Percentiles rank a stretch among this genome's conserved stretches.
Conservation (phyloP, 192 early-diverging fungal genomes). For the Umbelopsis ramanniana region DNA sequence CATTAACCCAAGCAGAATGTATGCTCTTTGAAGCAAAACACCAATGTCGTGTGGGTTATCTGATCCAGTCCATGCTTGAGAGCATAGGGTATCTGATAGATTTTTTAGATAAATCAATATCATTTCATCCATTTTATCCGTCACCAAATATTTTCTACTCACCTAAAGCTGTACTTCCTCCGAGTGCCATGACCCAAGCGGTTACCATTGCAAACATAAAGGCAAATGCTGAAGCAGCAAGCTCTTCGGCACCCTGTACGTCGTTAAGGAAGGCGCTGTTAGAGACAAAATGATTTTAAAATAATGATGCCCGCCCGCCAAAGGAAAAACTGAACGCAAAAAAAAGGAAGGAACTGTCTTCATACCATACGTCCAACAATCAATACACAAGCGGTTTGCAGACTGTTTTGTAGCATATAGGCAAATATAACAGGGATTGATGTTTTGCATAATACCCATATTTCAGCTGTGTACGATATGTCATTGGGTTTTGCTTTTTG, state of each 20-base stretch:
- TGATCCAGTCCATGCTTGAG: slow-evolving; percentile 73
- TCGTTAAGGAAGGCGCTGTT: not conserved
- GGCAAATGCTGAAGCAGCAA: slow-evolving; percentile 72
- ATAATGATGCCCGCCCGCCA: not conserved
- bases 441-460: not conserved
- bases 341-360: too few relatives aligned
- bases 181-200: slow-evolving; percentile 68
- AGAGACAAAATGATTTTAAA: too few relatives aligned
- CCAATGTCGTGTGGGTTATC: slow-evolving; percentile 67
- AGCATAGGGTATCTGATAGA: slow-evolving; percentile 72
- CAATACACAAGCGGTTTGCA: slow-evolving; percentile 38
- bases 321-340: too few relatives aligned
- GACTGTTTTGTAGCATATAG: slow-evolving; percentile 37
- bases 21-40: slow-evolving; percentile 64
- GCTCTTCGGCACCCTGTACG: slow-evolving; percentile 50
- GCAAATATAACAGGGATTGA: slow-evolving; percentile 34
- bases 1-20: slow-evolving; percentile 33
- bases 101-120: slow-evolving; percentile 32
- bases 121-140: not conserved
- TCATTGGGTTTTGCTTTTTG: not conserved
- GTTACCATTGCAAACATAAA: slow-evolving; percentile 75
- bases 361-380: slow-evolving; percentile 38
- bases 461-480: not conserved
- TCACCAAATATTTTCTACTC: too few relatives aligned
- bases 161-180: slow-evolving; percentile 53